Evolutionary conservation across 2,329 filamentous ascomycete genomes (phyloP), one percentile per base, ranked within the genome.

Genomic region (Periconia sp.): DNA sequence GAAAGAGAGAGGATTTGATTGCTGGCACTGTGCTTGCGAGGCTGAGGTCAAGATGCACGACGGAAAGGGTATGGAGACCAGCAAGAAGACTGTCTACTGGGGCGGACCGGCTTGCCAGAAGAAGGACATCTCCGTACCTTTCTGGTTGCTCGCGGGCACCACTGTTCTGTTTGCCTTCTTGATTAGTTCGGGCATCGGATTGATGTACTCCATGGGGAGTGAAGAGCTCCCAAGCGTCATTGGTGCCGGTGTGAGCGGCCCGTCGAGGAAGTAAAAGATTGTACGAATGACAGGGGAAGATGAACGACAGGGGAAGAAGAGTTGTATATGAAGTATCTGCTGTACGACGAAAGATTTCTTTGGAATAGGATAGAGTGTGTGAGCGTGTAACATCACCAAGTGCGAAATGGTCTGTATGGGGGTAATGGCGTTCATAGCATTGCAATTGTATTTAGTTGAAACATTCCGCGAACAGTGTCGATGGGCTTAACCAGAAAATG

Each of bases 221-320:
- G 87, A 96, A 78, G 89, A 92, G 76, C 80, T 97, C 59, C 94
- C 94, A 0, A 92, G 92, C 64, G 93, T 99, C 9, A 92, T 99
- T 73, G 91, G 92, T n/a, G 94, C 94, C 45, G 94, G 94, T 59
- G 93, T 99, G 37, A 90, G 88, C 60, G 84, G 86, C 54, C 81
- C 86, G 47, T 61, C 68, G 23, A 72, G 69, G 53, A 77, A 79
- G 63, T 80, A 69, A 58, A 40, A 19, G 46, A 15, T 5, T 13
- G 30, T 40, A 40, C 33, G 14, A 31, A 14, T 10, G 20, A 13
- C 8, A 17, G 52, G 17, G 43, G n/a, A 15, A 15, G 14, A 20
- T 43, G 35, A 41, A 17, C 17, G 35, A 41, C 17, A 37, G 33
- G 33, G 37, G 46, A 49, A 44, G 48, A 47, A 52, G 47, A 48